Conservation (phyloP, 73 alveolate genomes). For the Blepharisma japonicum region DNA sequence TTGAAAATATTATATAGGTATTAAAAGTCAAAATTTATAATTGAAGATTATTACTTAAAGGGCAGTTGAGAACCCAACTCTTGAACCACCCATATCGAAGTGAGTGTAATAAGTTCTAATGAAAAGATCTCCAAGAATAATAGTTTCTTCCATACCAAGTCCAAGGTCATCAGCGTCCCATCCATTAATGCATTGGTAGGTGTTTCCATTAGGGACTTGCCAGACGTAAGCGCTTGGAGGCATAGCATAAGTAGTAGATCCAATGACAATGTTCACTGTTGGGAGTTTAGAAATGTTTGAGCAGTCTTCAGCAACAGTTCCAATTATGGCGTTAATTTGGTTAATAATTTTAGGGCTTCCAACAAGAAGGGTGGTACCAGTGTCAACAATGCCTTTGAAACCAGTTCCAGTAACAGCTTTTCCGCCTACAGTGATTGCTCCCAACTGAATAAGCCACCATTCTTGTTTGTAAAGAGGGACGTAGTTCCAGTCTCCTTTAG, state of each 20-base stretch:
- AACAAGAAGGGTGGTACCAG: constrained; percentile 58
- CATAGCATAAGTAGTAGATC: constrained; percentile 41
- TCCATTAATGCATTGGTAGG: not conserved
- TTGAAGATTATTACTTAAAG: no score
- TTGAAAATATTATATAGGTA: no score
- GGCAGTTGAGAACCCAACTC: no score
- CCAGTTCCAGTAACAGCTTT: constrained; percentile 31
- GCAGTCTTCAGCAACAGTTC: constrained; percentile 54
- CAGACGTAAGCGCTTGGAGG: constrained; percentile 55
- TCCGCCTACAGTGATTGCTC: constrained; percentile 38
- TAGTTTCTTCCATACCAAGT: no score
- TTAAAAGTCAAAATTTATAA: no score
- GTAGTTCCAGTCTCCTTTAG: constrained; percentile 31
- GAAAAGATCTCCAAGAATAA: constrained; percentile 59
- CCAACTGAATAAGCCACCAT: constrained; percentile 53
- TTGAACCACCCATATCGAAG: constrained; percentile 46
- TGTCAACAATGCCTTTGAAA: constrained; percentile 51
- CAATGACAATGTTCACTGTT: constrained; percentile 43
- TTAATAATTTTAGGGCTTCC: constrained; percentile 46
- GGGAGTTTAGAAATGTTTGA: constrained; percentile 47
- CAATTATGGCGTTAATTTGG: constrained; percentile 49
- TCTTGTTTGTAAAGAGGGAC: constrained; percentile 51
- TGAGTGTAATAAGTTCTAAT: constrained; percentile 46
- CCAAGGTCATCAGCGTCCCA: not conserved
- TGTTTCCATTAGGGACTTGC: constrained; percentile 38